Conservation (phyloP, 495 filamentous ascomycete genomes). For the Echria macrotheca region DNA sequence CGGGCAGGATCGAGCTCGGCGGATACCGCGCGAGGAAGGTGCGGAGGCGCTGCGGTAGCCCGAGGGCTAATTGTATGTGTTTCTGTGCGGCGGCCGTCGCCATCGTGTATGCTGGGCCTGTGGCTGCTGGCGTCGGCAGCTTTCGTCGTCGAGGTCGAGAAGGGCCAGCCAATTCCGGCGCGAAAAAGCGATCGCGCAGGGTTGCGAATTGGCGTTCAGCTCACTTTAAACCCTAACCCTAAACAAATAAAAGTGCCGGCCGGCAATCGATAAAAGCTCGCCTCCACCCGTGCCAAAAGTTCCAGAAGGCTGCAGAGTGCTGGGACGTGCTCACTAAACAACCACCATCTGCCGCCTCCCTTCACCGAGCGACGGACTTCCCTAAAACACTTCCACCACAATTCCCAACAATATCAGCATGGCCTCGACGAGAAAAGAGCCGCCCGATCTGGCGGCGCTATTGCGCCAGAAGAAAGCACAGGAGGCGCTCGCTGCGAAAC, state of each 20-base stretch:
- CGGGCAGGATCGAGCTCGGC: constrained; percentile 50
- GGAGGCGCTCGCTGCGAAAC: constrained; percentile 53
- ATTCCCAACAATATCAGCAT: too few species aligned
- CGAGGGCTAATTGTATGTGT: constrained; percentile 56
- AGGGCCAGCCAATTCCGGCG: too few species aligned
- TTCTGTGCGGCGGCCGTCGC: constrained; percentile 31
- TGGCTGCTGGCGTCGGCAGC: background rate
- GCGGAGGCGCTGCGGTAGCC: constrained; percentile 67
- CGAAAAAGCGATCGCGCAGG: too few species aligned
- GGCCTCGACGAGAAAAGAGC: constrained; percentile 25
- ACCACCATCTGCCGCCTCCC: too few species aligned
- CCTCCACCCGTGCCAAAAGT: too few species aligned
- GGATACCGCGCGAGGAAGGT: constrained; percentile 89
- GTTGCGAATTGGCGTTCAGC: background rate
- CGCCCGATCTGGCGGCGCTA: constrained; percentile 44
- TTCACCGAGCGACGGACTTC: too few species aligned
- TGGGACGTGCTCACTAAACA: too few species aligned
- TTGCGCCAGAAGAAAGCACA: constrained; percentile 44
- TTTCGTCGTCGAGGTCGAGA: background rate
- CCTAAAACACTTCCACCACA: too few species aligned
- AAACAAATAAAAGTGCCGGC: background rate
- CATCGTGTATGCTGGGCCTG: too few species aligned
- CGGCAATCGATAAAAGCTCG: background rate
- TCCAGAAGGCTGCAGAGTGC: too few species aligned
- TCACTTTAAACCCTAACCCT: constrained; percentile 8